These are phyloP conservation scores for Sarocladiaceae sp. DNA, from an alignment of 2,329 filamentous ascomycete species.

Conservation along the genomic window DNA sequence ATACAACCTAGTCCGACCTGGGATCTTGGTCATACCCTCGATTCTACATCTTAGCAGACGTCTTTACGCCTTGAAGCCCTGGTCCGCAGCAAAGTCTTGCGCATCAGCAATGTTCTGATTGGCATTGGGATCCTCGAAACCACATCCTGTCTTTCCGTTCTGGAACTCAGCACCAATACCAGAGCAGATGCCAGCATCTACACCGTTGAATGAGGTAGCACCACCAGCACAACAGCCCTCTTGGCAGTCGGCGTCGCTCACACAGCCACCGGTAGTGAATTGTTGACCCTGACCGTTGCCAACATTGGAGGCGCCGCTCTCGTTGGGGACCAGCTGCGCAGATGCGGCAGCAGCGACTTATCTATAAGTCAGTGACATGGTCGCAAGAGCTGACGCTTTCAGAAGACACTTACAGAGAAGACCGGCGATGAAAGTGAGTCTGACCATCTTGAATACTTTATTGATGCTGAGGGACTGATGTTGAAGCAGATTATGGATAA, in stretches of 20 bases:
- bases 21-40: too few species aligned
- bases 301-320: constrained; percentile 14
- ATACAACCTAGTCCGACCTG: too few species aligned
- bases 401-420: background rate
- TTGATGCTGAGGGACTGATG: background rate
- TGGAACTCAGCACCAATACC: constrained; percentile 20
- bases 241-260: constrained; percentile 20
- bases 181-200: constrained; percentile 19
- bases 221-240: constrained; percentile 20
- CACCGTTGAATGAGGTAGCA: constrained; percentile 13
- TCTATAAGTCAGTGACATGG: background rate
- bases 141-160: constrained; percentile 22
- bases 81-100: background rate
- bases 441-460: constrained; percentile 1
- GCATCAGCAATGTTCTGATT: constrained; percentile 10
- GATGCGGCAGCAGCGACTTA: constrained; percentile 5
- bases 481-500: background rate
- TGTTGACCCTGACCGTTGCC: constrained; percentile 18
- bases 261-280: constrained; percentile 23
- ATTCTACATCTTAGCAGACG: too few species aligned
- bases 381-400: too few species aligned
- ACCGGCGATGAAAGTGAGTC: background rate
- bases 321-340: constrained; percentile 18
- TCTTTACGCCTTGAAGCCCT: constrained; percentile 9
- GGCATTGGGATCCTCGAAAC: constrained; percentile 14